These are phyloP conservation scores for Stachybotrys echinatus DNA, from an alignment of 2,329 filamentous ascomycete genomes.

Conservation along the genomic window DNA sequence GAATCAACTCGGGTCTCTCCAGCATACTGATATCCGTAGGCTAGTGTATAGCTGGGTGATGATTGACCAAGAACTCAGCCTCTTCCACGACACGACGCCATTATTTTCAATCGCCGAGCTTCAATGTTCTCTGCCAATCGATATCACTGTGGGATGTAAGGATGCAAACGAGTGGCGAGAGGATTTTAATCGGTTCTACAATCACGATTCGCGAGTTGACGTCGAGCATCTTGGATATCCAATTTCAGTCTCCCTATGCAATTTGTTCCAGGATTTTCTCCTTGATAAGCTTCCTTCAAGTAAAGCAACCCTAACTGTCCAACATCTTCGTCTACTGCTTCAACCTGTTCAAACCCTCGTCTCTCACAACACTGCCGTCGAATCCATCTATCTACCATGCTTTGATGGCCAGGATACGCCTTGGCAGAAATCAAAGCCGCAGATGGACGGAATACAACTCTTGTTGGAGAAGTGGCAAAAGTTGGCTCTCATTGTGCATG, in stretches of 20 bases:
- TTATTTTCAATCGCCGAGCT: constrained; percentile 62
- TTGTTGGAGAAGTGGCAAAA: constrained; percentile 64
- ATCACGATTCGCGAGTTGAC: too few relatives aligned
- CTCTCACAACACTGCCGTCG: constrained; percentile 30
- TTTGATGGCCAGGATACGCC: constrained; percentile 20
- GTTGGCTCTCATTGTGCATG: constrained; percentile 38
- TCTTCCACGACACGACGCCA: constrained; percentile 60
- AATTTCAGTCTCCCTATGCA: constrained; percentile 50
- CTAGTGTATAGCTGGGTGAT: constrained; percentile 73
- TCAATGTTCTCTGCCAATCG: constrained; percentile 55
- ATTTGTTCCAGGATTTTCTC: neutral
- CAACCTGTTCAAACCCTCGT: neutral
- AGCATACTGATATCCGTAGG: too few relatives aligned
- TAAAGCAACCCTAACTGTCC: neutral
- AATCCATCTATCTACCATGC: constrained; percentile 6
- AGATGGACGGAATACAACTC: constrained; percentile 59
- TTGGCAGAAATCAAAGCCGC: too few relatives aligned
- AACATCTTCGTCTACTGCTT: neutral
- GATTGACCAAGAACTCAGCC: constrained; percentile 65
- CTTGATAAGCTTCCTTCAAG: neutral
- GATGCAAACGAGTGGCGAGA: too few relatives aligned
- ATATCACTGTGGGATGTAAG: constrained; percentile 49
- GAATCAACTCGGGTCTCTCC: too few relatives aligned
- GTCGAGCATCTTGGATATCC: constrained; percentile 42
- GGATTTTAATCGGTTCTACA: too few relatives aligned